phyloP scores from a whole-genome alignment of 352 stramenopile genomes.

The Pythium brachiatum region DNA sequence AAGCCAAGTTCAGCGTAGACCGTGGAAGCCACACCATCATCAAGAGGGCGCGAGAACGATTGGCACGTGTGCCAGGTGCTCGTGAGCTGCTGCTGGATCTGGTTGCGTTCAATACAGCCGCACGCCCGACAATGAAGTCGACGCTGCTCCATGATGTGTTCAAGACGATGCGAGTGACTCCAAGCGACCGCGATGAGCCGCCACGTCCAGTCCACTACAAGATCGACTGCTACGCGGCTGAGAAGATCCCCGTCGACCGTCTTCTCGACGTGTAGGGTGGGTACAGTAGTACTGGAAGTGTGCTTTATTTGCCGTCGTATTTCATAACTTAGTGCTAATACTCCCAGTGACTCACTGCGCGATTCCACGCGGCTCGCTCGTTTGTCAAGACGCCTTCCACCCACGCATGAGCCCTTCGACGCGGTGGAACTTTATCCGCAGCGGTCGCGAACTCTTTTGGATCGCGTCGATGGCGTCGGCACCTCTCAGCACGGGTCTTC shows the following conservation, averaged over 20 bases:
- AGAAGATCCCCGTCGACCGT: slow-evolving; percentile 1
- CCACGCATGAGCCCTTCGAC: slow-evolving; percentile 78
- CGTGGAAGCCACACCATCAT: slow-evolving; percentile 49
- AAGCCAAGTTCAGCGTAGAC: slow-evolving; percentile 46
- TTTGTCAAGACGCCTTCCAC: slow-evolving; percentile 32
- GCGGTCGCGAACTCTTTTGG: slow-evolving; percentile 46
- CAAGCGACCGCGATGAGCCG: slow-evolving; percentile 2
- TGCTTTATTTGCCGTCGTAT: slow-evolving; percentile 10
- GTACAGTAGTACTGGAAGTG: neutral
- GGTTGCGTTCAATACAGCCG: slow-evolving; percentile 56
- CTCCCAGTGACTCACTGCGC: neutral
- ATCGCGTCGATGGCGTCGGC: slow-evolving; percentile 52
- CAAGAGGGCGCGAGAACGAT: slow-evolving; percentile 42
- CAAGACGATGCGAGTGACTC: slow-evolving; percentile 29
- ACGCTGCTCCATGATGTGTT: slow-evolving; percentile 66
- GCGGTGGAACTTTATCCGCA: slow-evolving; percentile 66
- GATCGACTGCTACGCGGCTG: slow-evolving; percentile 51
- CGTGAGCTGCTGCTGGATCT: slow-evolving; percentile 49
- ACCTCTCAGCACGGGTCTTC: slow-evolving; percentile 41
- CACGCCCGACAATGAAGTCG: slow-evolving; percentile 65
- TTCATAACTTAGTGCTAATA: slow-evolving; percentile 15
- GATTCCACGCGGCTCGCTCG: neutral
- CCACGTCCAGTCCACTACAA: slow-evolving; percentile 41
- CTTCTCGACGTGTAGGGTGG: slow-evolving; percentile 39
- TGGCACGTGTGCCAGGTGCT: slow-evolving; percentile 42